A percentile compares a stretch with the other conserved stretches of the same genome.
These are phyloP conservation scores for Naegleria fowleri DNA, from an alignment of 208 protist genomes.

Conservation along the genomic window DNA sequence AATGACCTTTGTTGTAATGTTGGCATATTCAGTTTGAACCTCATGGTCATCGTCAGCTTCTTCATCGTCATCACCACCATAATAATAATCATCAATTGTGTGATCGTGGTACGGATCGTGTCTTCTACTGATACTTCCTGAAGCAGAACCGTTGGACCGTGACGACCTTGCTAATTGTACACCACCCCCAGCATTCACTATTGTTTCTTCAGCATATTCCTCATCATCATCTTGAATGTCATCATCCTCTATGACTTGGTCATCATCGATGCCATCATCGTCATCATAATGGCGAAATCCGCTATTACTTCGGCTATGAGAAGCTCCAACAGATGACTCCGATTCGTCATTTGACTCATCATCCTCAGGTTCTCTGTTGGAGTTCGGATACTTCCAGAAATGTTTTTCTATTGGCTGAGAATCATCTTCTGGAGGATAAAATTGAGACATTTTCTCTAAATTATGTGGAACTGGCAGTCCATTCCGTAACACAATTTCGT, in stretches of 20 bases:
- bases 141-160: not conserved
- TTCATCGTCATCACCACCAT: not conserved
- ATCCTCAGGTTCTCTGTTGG: not conserved
- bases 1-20: not conserved
- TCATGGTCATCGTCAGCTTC: not conserved
- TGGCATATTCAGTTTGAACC: not conserved
- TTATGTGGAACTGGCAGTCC: slow-evolving; percentile 21
- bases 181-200: not conserved
- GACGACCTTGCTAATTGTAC: not conserved
- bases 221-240: not conserved
- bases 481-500: slow-evolving; percentile 56
- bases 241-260: not conserved
- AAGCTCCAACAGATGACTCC: not conserved
- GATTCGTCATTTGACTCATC: not conserved
- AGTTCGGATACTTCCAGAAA: slow-evolving; percentile 2
- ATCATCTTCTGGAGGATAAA: slow-evolving; percentile 2
- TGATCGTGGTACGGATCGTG: not conserved
- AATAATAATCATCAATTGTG: not conserved
- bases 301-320: not conserved
- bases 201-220: not conserved
- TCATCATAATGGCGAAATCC: not conserved
- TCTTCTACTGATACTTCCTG: not conserved
- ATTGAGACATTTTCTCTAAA: not conserved
- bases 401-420: not conserved
- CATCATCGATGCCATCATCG: not conserved